Conservation (phyloP, 164 flowering plant species). For the grape (Vitis vinifera) region DNA sequence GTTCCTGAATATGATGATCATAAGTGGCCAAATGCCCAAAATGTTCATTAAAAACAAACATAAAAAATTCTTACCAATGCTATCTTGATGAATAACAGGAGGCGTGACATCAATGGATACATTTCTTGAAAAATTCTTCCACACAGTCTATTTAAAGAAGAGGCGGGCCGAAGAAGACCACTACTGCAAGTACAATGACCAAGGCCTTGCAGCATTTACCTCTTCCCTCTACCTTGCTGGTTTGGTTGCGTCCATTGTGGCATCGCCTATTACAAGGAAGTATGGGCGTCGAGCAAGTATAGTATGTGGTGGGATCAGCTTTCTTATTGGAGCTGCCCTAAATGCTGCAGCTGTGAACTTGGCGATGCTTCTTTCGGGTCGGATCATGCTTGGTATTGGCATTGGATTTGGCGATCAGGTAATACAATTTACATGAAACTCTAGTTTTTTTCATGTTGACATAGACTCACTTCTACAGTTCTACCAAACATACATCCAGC, state of each 20-base stretch:
- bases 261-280: constrained; percentile 70
- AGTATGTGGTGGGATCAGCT: constrained; percentile 74
- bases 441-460: too few species aligned
- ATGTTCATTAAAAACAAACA: too few species aligned
- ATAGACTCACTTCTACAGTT: too few species aligned
- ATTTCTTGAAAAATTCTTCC: constrained; percentile 76
- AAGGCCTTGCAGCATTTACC: constrained; percentile 81
- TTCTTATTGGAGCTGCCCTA: constrained; percentile 67
- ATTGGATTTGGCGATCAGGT: constrained; percentile 98
- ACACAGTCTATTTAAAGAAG: constrained; percentile 49
- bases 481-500: neutral
- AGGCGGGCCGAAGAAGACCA: constrained; percentile 60
- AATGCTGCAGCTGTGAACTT: constrained; percentile 71
- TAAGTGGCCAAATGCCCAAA: too few species aligned
- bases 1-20: too few species aligned
- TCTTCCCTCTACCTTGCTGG: constrained; percentile 92
- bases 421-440: neutral
- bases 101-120: constrained; percentile 95
- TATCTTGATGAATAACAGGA: constrained; percentile 39
- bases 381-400: constrained; percentile 94
- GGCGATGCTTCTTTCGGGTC: constrained; percentile 73
- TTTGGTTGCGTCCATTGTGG: constrained; percentile 64
- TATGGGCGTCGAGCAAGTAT: constrained; percentile 76
- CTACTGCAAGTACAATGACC: constrained; percentile 87
- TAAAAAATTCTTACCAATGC: neutral